phyloP scores from a whole-genome alignment of 164 flowering plant genomes.

The Chimonanthus praecox region DNA sequence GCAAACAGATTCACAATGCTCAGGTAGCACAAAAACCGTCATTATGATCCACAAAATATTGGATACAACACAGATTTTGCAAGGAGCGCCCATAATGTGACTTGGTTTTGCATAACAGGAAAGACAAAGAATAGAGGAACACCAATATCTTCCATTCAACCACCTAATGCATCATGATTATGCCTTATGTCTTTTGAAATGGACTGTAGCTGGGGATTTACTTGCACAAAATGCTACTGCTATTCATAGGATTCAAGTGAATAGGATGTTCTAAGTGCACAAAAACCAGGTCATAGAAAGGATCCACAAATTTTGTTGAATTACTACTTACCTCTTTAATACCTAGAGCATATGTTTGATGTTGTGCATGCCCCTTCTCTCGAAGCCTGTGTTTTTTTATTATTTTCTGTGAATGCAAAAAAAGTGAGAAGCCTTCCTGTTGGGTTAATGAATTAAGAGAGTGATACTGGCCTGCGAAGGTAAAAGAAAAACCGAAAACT shows the following conservation, averaged over 20 bases:
- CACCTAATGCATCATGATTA: background rate
- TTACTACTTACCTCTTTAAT: slow-evolving; percentile 70
- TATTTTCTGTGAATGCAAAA: slow-evolving; percentile 47
- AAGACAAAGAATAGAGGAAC: background rate
- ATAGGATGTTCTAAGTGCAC: too few species aligned
- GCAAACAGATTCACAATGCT: background rate
- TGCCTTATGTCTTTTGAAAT: background rate
- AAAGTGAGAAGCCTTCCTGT: slow-evolving; percentile 1
- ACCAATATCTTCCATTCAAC: background rate
- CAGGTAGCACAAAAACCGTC: background rate
- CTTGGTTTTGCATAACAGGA: background rate
- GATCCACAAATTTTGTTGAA: background rate
- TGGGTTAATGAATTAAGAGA: slow-evolving; percentile 1
- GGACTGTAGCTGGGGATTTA: background rate
- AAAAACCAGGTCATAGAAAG: background rate
- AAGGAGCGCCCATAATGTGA: background rate
- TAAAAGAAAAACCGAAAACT: background rate
- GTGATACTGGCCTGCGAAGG: background rate
- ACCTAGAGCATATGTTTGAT: slow-evolving; percentile 96
- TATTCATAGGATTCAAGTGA: background rate
- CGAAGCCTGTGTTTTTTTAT: slow-evolving; percentile 59
- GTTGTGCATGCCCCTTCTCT: slow-evolving; percentile 68
- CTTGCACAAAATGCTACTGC: background rate
- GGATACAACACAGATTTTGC: background rate
- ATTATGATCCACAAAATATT: background rate